Percentiles rank a stretch among this genome's conserved stretches.
Evolutionary conservation across 2,329 filamentous ascomycete genomes (phyloP).

Genomic region (Nothophoma quercina): DNA sequence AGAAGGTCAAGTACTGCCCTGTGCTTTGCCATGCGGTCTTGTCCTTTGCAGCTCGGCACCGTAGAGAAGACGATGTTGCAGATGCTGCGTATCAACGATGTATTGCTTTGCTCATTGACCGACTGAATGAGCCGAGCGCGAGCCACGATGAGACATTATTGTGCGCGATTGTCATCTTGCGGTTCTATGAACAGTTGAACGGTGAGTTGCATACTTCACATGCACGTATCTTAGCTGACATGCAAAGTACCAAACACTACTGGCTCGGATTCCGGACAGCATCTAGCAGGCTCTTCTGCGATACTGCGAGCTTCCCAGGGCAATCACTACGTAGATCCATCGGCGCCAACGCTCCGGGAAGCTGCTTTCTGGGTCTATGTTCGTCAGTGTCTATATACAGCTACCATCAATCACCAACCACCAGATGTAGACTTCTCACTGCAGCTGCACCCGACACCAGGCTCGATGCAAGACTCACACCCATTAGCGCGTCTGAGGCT

Average conservation of each 20-base stretch:
- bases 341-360: constrained; percentile 42
- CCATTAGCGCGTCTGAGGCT: constrained; percentile 34
- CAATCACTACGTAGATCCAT: constrained; percentile 39
- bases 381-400: constrained; percentile 43
- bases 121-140: constrained; percentile 33
- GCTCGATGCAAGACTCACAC: constrained; percentile 32
- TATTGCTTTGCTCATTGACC: constrained; percentile 40
- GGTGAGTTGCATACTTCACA: constrained; percentile 16
- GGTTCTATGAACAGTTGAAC: constrained; percentile 44
- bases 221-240: constrained; percentile 7
- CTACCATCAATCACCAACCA: constrained; percentile 42
- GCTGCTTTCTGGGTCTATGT: constrained; percentile 47
- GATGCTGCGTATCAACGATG: constrained; percentile 39
- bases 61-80: constrained; percentile 27
- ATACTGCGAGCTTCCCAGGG: constrained; percentile 41
- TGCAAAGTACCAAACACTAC: constrained; percentile 32
- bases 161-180: constrained; percentile 43
- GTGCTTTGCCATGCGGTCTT: constrained; percentile 41
- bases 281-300: constrained; percentile 41
- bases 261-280: constrained; percentile 40
- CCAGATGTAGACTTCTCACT: constrained; percentile 41
- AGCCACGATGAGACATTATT: constrained; percentile 41
- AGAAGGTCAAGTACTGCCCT: constrained; percentile 36
- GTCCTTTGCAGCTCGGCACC: constrained; percentile 40
- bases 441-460: constrained; percentile 32